Evolutionary conservation across 441 rosid genomes (phyloP).

Genomic region (Pelargonium cotyledonis): DNA sequence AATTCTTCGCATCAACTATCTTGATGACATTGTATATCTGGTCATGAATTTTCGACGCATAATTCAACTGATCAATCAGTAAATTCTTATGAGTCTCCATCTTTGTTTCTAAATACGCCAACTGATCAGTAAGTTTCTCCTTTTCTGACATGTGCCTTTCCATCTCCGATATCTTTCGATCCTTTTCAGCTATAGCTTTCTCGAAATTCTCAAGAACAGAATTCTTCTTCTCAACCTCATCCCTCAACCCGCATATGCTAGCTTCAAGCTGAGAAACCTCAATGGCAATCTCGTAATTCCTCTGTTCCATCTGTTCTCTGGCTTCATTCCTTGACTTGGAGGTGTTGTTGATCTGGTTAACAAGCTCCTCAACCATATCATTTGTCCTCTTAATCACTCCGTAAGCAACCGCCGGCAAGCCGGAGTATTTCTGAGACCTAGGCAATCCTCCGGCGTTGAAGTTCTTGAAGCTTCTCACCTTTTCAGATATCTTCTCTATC

Average conservation of each 20-base stretch:
- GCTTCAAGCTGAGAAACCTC: slow-evolving; percentile 92
- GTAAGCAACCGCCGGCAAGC: slow-evolving; percentile 61
- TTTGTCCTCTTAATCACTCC: slow-evolving; percentile 85
- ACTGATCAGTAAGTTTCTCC: slow-evolving; percentile 34
- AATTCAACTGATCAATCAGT: slow-evolving; percentile 72
- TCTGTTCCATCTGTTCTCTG: slow-evolving; percentile 78
- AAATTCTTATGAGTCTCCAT: slow-evolving; percentile 61
- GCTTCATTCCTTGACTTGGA: slow-evolving; percentile 71
- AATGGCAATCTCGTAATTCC: slow-evolving; percentile 85
- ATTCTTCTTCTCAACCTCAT: slow-evolving; percentile 56
- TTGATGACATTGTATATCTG: slow-evolving; percentile 49
- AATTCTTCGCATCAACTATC: slow-evolving; percentile 51
- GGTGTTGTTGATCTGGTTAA: slow-evolving; percentile 50
- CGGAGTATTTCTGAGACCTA: slow-evolving; percentile 65
- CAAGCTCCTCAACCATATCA: slow-evolving; percentile 84
- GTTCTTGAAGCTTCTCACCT: slow-evolving; percentile 64
- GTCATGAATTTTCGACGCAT: slow-evolving; percentile 68
- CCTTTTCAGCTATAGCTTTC: slow-evolving; percentile 45
- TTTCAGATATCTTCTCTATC: slow-evolving; percentile 82
- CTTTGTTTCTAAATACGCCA: slow-evolving; percentile 47
- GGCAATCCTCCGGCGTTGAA: slow-evolving; percentile 68
- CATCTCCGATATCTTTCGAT: slow-evolving; percentile 38
- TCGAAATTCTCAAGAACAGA: slow-evolving; percentile 43
- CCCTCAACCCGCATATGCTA: slow-evolving; percentile 54
- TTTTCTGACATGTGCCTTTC: slow-evolving; percentile 49